These are phyloP conservation scores for Pseudozyma tsukubaensis DNA, from an alignment of 1,284 basidiomycete species.

Conservation along the genomic window DNA sequence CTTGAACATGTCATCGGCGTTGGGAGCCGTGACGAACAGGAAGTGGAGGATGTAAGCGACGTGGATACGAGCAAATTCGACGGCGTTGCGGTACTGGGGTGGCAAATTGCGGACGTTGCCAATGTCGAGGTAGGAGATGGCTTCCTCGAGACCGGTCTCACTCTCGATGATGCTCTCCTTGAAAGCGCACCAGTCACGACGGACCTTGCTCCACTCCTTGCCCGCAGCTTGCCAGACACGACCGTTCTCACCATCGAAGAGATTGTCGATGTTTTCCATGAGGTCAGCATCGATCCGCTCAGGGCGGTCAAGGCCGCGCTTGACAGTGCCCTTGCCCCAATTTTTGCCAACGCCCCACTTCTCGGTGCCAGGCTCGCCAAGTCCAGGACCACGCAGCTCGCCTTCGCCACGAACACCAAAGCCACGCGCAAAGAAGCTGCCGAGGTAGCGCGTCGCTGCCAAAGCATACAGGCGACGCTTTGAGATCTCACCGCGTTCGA, in stretches of 20 bases:
- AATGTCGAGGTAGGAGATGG: slow-evolving; percentile 57
- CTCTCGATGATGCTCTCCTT: slow-evolving; percentile 66
- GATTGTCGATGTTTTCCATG: slow-evolving; percentile 53
- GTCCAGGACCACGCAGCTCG: slow-evolving; percentile 63
- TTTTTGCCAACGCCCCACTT: slow-evolving; percentile 66
- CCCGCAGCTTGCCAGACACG: slow-evolving; percentile 58
- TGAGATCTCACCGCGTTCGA: slow-evolving; percentile 60
- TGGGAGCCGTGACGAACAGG: slow-evolving; percentile 62
- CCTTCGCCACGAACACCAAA: slow-evolving; percentile 64
- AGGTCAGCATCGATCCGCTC: slow-evolving; percentile 50
- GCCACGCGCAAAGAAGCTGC: slow-evolving; percentile 63
- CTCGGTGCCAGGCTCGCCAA: slow-evolving; percentile 62
- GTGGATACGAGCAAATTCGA: slow-evolving; percentile 63
- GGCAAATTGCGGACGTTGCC: slow-evolving; percentile 64
- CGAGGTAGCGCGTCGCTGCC: slow-evolving; percentile 61
- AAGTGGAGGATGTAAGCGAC: slow-evolving; percentile 62
- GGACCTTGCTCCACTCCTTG: slow-evolving; percentile 55
- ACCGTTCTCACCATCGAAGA: slow-evolving; percentile 56
- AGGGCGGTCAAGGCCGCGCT: slow-evolving; percentile 66
- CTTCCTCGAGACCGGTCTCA: slow-evolving; percentile 64
- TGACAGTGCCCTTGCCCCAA: slow-evolving; percentile 68
- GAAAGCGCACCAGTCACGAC: slow-evolving; percentile 57
- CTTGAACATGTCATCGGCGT: slow-evolving; percentile 61
- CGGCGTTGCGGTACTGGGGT: slow-evolving; percentile 59
- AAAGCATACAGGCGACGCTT: slow-evolving; percentile 60